Conservation (phyloP, 2,329 filamentous ascomycete genomes). For the Cordyceps cateniannulata region DNA sequence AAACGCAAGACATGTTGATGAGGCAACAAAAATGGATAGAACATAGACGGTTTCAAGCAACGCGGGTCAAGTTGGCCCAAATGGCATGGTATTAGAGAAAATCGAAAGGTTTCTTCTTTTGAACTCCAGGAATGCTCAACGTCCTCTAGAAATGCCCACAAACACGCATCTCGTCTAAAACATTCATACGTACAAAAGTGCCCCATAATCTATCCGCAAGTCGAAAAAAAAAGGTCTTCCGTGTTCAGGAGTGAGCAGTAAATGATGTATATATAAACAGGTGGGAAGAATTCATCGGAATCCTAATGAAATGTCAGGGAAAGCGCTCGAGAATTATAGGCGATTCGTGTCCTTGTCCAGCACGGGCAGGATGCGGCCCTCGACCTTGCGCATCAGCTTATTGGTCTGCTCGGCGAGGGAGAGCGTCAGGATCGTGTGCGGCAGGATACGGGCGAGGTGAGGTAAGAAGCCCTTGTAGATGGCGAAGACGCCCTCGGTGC, state of each 20-base stretch:
- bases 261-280: not conserved
- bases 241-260: slow-evolving; percentile 5
- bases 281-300: not conserved
- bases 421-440: slow-evolving; percentile 90
- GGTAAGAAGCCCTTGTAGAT: slow-evolving; percentile 98
- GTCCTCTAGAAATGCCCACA: not conserved
- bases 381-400: slow-evolving; percentile 77
- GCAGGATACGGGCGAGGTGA: slow-evolving; percentile 86
- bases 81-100: not conserved
- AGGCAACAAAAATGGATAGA: not conserved
- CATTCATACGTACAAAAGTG: not conserved
- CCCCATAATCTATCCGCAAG: slow-evolving; percentile 8
- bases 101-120: not conserved
- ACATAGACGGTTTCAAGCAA: not conserved
- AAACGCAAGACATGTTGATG: not conserved
- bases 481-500: slow-evolving; percentile 83
- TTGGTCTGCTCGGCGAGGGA: slow-evolving; percentile 95
- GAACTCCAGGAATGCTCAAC: slow-evolving; percentile 7
- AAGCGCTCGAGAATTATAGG: not conserved
- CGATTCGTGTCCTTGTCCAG: slow-evolving; percentile 23
- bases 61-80: not conserved
- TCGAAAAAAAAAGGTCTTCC: slow-evolving; percentile 5
- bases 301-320: not conserved
- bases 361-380: slow-evolving; percentile 49
- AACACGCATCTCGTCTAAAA: not conserved